Conservation (phyloP, 495 filamentous ascomycete genomes). For the Lasiosphaeria hispida region DNA sequence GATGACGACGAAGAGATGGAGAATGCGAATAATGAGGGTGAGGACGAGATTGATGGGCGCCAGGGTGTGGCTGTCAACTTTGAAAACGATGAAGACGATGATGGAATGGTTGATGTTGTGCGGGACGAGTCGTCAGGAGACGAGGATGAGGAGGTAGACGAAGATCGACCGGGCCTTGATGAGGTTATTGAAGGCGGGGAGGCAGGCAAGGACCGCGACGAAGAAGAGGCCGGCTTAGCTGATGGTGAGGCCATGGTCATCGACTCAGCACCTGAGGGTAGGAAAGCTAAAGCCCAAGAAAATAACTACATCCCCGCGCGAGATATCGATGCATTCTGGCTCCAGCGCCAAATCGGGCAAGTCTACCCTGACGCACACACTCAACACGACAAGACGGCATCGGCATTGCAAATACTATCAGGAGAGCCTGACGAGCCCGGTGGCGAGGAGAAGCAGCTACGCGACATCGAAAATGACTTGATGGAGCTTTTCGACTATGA, state of each 20-base stretch:
- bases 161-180: constrained; percentile 58
- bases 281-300: constrained; percentile 43
- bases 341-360: constrained; percentile 85
- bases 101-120: constrained; percentile 74
- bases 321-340: constrained; percentile 96
- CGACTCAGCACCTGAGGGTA: constrained; percentile 54
- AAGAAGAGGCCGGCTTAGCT: constrained; percentile 48
- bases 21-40: constrained; percentile 62
- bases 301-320: constrained; percentile 70
- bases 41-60: constrained; percentile 84
- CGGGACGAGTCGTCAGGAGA: constrained; percentile 86
- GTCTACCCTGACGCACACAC: constrained; percentile 87
- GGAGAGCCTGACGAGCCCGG: constrained; percentile 67
- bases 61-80: constrained; percentile 98
- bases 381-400: constrained; percentile 82
- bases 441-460: constrained; percentile 73
- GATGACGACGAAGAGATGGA: constrained; percentile 93
- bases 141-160: constrained; percentile 62
- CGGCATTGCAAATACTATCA: constrained; percentile 76
- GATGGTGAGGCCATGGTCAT: constrained; percentile 78
- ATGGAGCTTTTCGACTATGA: constrained; percentile 99
- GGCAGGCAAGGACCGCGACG: constrained; percentile 49
- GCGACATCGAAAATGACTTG: constrained; percentile 95
- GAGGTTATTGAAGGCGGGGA: constrained; percentile 55
- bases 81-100: constrained; percentile 87